phyloP scores from a whole-genome alignment of 805 yeast species.

The Candida tammaniensis region DNA sequence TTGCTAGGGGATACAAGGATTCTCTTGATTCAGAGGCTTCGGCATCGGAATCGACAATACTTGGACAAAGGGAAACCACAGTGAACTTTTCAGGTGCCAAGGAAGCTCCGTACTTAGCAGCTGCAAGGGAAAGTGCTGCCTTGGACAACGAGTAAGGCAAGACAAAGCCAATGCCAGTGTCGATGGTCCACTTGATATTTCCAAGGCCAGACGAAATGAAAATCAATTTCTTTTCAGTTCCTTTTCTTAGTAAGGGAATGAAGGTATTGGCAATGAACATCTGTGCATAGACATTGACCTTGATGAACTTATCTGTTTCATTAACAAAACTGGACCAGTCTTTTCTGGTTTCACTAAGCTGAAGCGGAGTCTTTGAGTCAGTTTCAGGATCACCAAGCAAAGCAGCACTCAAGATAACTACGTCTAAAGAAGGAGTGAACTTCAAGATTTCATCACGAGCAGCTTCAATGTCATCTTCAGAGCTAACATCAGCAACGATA shows the following conservation, averaged over 20 bases:
- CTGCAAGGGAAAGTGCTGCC: slow-evolving; percentile 4
- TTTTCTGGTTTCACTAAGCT: neutral
- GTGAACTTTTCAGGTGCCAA: slow-evolving; percentile 3
- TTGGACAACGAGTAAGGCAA: slow-evolving; percentile 6
- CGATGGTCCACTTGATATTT: neutral
- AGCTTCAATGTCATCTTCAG: slow-evolving; percentile 1
- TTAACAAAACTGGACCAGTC: neutral
- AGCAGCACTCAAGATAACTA: slow-evolving; percentile 5
- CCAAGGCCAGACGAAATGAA: slow-evolving; percentile 2
- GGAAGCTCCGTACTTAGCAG: slow-evolving; percentile 1
- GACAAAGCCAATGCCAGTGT: neutral
- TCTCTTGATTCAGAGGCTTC: no score
- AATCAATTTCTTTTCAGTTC: slow-evolving; percentile 1
- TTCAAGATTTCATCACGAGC: slow-evolving; percentile 2
- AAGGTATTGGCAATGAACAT: slow-evolving; percentile 2
- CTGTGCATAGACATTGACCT: slow-evolving; percentile 2
- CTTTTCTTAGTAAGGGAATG: slow-evolving; percentile 3
- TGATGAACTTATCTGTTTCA: slow-evolving; percentile 1
- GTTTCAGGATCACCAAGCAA: neutral
- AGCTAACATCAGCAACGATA: slow-evolving; percentile 2
- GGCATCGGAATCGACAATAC: slow-evolving; percentile 1
- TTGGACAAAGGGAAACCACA: slow-evolving; percentile 1
- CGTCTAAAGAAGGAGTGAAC: slow-evolving; percentile 1
- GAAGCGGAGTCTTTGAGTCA: neutral
- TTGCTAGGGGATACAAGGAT: neutral